phyloP scores from a whole-genome alignment of 371 early-diverging fungal species.

The Apophysomyces ossiformis region DNA sequence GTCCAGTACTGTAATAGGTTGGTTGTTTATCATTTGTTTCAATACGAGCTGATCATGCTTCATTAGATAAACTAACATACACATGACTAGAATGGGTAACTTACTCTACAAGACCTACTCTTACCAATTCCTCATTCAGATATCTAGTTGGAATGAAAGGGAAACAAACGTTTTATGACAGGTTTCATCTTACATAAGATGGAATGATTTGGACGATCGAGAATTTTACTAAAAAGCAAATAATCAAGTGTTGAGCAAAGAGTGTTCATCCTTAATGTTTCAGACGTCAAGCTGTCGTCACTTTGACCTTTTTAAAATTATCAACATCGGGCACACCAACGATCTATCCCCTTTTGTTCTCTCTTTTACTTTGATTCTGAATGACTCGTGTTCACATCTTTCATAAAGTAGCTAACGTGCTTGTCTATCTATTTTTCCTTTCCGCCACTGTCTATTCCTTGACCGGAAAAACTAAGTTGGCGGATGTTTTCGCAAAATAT shows the following conservation, averaged over 20 bases:
- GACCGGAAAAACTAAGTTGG: conserved; percentile 5
- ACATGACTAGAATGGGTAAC: no score
- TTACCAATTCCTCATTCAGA: no score
- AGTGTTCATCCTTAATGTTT: not conserved
- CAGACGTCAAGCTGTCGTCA: conserved; percentile 8
- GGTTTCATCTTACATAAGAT: not conserved
- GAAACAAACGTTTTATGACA: not conserved
- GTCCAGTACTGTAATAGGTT: not conserved
- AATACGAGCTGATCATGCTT: conserved; percentile 5
- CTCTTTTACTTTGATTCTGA: conserved; percentile 19
- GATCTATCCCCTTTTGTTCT: conserved; percentile 7
- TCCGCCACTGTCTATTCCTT: conserved; percentile 60
- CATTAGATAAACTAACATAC: no score
- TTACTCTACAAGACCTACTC: no score
- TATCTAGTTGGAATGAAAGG: not conserved
- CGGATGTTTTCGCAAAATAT: conserved; percentile 15
- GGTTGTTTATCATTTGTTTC: not conserved
- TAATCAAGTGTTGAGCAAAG: not conserved
- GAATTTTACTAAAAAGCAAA: no score
- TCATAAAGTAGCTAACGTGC: conserved; percentile 68
- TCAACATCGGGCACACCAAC: not conserved
- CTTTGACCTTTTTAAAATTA: not conserved
- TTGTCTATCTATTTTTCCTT: conserved; percentile 71
- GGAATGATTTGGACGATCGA: not conserved
- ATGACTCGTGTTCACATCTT: conserved; percentile 43